Conservation (phyloP, 495 filamentous ascomycete genomes). For the Aspergillus biplanus region DNA sequence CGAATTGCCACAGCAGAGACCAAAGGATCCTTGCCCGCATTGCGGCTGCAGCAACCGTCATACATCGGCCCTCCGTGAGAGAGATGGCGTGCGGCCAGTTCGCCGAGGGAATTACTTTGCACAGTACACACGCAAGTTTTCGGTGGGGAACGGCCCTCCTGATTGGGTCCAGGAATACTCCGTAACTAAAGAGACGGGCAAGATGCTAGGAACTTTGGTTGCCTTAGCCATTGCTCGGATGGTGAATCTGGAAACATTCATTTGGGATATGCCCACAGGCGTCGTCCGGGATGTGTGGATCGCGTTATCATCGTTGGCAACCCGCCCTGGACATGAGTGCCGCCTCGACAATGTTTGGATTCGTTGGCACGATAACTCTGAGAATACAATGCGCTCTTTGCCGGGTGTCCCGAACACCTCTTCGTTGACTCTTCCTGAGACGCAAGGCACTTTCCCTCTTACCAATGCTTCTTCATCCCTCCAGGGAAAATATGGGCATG, state of each 20-base stretch:
- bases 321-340: slow-evolving; percentile 61
- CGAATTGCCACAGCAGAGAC: slow-evolving; percentile 27
- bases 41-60: slow-evolving; percentile 39
- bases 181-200: slow-evolving; percentile 86
- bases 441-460: slow-evolving; percentile 17
- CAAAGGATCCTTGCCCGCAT: slow-evolving; percentile 32
- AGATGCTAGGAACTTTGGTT: slow-evolving; percentile 92
- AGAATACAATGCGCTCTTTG: slow-evolving; percentile 40
- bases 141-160: slow-evolving; percentile 81
- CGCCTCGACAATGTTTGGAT: slow-evolving; percentile 83
- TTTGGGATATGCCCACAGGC: slow-evolving; percentile 97
- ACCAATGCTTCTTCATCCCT: slow-evolving; percentile 23
- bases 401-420: slow-evolving; percentile 24
- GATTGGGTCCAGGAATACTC: slow-evolving; percentile 87
- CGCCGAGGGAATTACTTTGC: slow-evolving; percentile 80
- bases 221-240: slow-evolving; percentile 83
- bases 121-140: slow-evolving; percentile 85
- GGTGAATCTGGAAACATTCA: slow-evolving; percentile 86
- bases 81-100: slow-evolving; percentile 15
- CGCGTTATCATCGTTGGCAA: slow-evolving; percentile 74
- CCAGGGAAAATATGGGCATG: slow-evolving; percentile 49
- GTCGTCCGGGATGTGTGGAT: slow-evolving; percentile 87
- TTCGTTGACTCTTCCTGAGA: slow-evolving; percentile 30
- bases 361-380: slow-evolving; percentile 84
- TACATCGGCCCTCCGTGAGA: slow-evolving; percentile 21